phyloP scores from a whole-genome alignment of 106 monocot species.

The Acorus gramineus region DNA sequence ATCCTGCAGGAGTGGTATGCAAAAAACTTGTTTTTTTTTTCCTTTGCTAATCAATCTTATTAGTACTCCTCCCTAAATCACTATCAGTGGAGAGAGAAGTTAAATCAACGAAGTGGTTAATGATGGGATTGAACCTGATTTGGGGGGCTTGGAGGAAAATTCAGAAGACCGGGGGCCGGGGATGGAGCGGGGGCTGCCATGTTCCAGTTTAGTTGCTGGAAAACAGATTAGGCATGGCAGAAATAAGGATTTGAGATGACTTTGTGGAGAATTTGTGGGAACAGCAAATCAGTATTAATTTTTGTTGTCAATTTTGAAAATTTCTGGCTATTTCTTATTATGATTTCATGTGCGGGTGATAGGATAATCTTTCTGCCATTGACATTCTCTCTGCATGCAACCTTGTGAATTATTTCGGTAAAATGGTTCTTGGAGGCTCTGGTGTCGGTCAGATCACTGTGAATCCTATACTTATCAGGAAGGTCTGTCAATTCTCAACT shows the following conservation, averaged over 20 bases:
- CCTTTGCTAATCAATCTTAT: too few species aligned
- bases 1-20: constrained; percentile 99
- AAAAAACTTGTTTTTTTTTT: not conserved
- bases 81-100: too few species aligned
- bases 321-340: not conserved
- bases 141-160: too few species aligned
- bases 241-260: too few species aligned
- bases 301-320: not conserved
- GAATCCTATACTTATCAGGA: constrained; percentile 85
- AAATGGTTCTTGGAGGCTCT: constrained; percentile 95
- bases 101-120: too few species aligned
- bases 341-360: constrained; percentile 2
- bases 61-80: too few species aligned
- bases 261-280: too few species aligned
- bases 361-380: constrained; percentile 99
- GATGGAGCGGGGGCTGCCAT: too few species aligned
- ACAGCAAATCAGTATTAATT: not conserved
- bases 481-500: constrained; percentile 33
- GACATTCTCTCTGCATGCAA: constrained; percentile 97
- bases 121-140: too few species aligned
- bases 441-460: constrained; percentile 93
- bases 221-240: too few species aligned
- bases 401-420: constrained; percentile 99
- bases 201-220: too few species aligned
- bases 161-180: too few species aligned